Evolutionary conservation across 2,329 filamentous ascomycete species (phyloP), one percentile per base, ranked within the genome.

Genomic region (Monilinia fructicola): DNA sequence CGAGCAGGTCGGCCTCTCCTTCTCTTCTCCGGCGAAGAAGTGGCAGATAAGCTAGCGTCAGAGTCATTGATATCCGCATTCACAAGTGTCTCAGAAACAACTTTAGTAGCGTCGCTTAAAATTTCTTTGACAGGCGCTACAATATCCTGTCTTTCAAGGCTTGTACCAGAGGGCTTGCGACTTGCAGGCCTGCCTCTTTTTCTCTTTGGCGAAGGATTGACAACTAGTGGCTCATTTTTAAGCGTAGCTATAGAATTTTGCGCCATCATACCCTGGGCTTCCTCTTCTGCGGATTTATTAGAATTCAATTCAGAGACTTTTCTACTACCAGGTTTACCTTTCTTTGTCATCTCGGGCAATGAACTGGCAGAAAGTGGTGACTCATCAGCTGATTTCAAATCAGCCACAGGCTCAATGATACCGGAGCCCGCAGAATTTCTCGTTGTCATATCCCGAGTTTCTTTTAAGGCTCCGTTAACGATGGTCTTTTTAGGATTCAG

Each of bases 121-220:
- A 18, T 18, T 38, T 42, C 28, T 23, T 60, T 7, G 21, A 10
- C 21, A 23, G 28, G 35, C 4, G 14, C 18, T 11, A 23, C 0
- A 16, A 6, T 3, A n/a, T 46, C 52, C 4, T 55, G 35, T 9
- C 12, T 64, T 6, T 6, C 23, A 1, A 10, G 9, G 26, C 2
- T 60, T 16, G 35, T 10, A 38, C 21, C 3, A 23, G 56, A 60
- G 38, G 56, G 23, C 4, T 60, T 60, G 7, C 44, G 42, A 48
- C 7, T 35, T 2, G 61, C 21, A 40, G 62, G 28, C 14, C 62
- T 55, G 7, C 53, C 62, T 40, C 62, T 50, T 35, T 35, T 44
- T 18, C 42, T 56, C 42, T 64, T 64, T 12, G 42, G 26, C 42
- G 53, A 58, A 50, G 28, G 58, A n/a, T 3, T 42, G 59, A 40